A percentile compares a stretch with the other conserved stretches of the same genome.
phyloP scores from a whole-genome alignment of 495 filamentous ascomycete species.

The Penicillium atrosanguineum region DNA sequence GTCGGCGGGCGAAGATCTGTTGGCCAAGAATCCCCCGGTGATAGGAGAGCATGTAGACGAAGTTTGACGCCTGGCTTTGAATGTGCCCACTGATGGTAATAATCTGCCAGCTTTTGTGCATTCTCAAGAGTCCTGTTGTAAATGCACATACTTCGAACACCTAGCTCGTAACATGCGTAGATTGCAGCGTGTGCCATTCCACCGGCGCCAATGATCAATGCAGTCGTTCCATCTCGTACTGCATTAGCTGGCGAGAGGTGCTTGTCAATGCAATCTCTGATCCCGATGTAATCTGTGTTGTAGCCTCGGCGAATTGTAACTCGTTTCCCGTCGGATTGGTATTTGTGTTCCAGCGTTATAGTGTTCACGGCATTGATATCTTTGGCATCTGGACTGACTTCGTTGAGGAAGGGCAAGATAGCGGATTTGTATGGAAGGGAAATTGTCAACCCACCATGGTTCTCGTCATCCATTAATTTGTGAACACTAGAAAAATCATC shows the following conservation, averaged over 20 bases:
- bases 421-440: slow-evolving; percentile 62
- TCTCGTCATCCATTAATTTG: slow-evolving; percentile 48
- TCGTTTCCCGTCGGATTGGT: slow-evolving; percentile 24
- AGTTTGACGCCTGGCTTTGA: slow-evolving; percentile 28
- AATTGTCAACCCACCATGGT: slow-evolving; percentile 64
- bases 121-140: slow-evolving; percentile 59
- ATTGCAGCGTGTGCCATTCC: slow-evolving; percentile 63
- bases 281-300: slow-evolving; percentile 68
- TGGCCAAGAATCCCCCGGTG: slow-evolving; percentile 48
- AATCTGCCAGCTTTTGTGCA: slow-evolving; percentile 49
- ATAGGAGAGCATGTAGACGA: slow-evolving; percentile 47
- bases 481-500: slow-evolving; percentile 54
- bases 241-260: slow-evolving; percentile 46
- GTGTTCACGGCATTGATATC: slow-evolving; percentile 69
- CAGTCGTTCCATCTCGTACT: slow-evolving; percentile 47
- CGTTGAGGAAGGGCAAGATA: slow-evolving; percentile 58
- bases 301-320: slow-evolving; percentile 47
- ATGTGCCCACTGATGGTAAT: slow-evolving; percentile 27
- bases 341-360: slow-evolving; percentile 48
- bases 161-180: slow-evolving; percentile 58
- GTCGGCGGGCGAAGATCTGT: slow-evolving; percentile 57
- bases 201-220: slow-evolving; percentile 58
- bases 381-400: slow-evolving; percentile 55
- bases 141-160: slow-evolving; percentile 57
- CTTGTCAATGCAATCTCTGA: slow-evolving; percentile 59